phyloP scores from a whole-genome alignment of 2,329 filamentous ascomycete species.

The Akanthomyces muscarius region DNA sequence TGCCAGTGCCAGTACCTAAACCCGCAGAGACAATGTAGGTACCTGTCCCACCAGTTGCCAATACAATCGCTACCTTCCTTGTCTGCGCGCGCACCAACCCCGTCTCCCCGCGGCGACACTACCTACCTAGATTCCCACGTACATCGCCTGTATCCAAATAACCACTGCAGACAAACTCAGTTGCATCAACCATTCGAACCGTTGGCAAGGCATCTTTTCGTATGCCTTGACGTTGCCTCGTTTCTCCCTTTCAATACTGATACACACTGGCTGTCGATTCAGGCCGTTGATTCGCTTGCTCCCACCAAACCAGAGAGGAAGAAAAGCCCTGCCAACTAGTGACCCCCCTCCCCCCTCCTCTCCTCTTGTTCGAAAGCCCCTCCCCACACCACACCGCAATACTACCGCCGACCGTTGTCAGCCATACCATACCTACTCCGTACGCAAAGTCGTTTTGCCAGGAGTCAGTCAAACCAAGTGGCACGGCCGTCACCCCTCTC shows the following conservation, averaged over 20 bases:
- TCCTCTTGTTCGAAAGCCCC: background rate
- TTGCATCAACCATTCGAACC: too few relatives aligned
- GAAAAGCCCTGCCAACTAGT: background rate
- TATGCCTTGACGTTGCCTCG: background rate
- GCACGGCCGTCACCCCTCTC: constrained; percentile 17
- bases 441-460: constrained; percentile 1
- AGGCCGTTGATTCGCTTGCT: background rate
- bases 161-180: too few relatives aligned
- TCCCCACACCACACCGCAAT: constrained; percentile 16
- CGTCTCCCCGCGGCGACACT: too few relatives aligned
- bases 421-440: background rate
- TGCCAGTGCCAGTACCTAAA: too few relatives aligned
- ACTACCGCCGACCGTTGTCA: constrained; percentile 14
- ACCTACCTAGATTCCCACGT: too few relatives aligned
- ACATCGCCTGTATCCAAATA: too few relatives aligned
- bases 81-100: too few relatives aligned
- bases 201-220: too few relatives aligned
- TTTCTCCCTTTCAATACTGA: background rate
- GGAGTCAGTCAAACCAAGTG: constrained; percentile 12
- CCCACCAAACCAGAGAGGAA: background rate
- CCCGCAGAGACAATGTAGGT: too few relatives aligned
- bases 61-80: too few relatives aligned
- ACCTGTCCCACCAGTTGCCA: too few relatives aligned
- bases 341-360: background rate
- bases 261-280: too few relatives aligned